phyloP scores from a whole-genome alignment of 257 asterid species.

The Dorcoceras hygrometricum region DNA sequence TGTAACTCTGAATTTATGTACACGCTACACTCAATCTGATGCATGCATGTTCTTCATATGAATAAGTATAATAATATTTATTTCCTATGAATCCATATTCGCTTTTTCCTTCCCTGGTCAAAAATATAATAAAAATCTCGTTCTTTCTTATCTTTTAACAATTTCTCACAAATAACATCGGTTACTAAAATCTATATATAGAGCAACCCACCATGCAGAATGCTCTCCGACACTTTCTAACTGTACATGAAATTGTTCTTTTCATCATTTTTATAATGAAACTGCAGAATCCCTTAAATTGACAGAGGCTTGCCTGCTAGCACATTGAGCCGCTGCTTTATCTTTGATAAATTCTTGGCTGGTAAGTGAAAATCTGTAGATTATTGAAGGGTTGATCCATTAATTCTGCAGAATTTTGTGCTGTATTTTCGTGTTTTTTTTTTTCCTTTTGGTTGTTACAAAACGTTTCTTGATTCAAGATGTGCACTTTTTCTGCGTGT shows the following conservation, averaged over 20 bases:
- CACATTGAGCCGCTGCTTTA: background rate
- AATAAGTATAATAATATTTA: too few relatives aligned
- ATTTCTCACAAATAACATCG: too few relatives aligned
- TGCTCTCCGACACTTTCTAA: background rate
- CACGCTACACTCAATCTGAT: background rate
- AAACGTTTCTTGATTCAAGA: background rate
- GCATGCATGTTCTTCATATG: background rate
- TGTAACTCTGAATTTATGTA: background rate
- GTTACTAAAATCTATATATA: too few relatives aligned
- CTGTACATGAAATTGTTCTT: background rate
- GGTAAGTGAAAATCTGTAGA: background rate
- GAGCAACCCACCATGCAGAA: background rate
- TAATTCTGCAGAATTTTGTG: background rate
- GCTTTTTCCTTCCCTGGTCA: background rate
- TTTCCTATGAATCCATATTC: background rate
- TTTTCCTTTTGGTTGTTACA: background rate
- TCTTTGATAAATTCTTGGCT: background rate
- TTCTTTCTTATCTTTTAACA: background rate
- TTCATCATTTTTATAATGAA: too few relatives aligned
- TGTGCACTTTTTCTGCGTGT: background rate
- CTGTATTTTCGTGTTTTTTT: too few relatives aligned
- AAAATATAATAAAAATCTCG: background rate
- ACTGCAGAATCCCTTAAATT: background rate
- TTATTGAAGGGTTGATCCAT: background rate
- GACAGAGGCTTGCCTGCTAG: background rate